Percentiles rank a stretch among this genome's conserved stretches.
phyloP scores from a whole-genome alignment of 805 yeast genomes.

The Wickerhamomyces alni region DNA sequence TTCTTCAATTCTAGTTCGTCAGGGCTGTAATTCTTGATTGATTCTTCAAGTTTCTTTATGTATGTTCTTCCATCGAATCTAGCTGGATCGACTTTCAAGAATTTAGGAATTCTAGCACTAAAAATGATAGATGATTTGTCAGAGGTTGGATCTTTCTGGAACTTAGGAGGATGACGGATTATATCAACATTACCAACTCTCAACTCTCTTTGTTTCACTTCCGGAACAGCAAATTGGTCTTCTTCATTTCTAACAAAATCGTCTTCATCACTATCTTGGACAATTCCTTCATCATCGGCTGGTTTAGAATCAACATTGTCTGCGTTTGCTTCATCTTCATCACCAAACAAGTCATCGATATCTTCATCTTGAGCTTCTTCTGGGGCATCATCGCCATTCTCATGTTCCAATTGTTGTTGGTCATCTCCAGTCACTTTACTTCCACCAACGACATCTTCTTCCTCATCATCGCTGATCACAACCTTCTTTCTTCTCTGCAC shows the following conservation, averaged over 20 bases:
- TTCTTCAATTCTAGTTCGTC: conserved; percentile 56
- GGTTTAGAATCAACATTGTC: neutral
- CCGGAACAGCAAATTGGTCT: conserved; percentile 19
- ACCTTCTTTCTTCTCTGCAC: conserved; percentile 9
- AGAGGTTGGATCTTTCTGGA: conserved; percentile 26
- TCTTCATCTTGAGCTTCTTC: conserved; percentile 18
- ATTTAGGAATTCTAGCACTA: conserved; percentile 72
- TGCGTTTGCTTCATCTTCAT: conserved; percentile 19
- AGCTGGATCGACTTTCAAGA: conserved; percentile 72
- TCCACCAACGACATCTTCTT: too few species aligned
- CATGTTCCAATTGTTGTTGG: conserved; percentile 3
- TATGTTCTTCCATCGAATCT: conserved; percentile 79
- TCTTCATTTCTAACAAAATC: conserved; percentile 26
- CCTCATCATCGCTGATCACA: conserved; percentile 17
- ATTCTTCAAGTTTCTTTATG: conserved; percentile 42
- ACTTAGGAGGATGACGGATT: conserved; percentile 31
- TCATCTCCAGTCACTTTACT: neutral
- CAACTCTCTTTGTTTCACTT: conserved; percentile 17
- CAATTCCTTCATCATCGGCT: conserved; percentile 11
- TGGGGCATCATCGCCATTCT: neutral
- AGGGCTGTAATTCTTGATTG: conserved; percentile 33
- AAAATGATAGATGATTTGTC: conserved; percentile 23
- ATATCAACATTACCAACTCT: conserved; percentile 41
- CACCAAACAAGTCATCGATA: conserved; percentile 34
- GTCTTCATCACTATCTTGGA: conserved; percentile 21